Base-by-base conservation (phyloP, 371 early-diverging fungal species). In the Gilbertella persicaria region DNA sequence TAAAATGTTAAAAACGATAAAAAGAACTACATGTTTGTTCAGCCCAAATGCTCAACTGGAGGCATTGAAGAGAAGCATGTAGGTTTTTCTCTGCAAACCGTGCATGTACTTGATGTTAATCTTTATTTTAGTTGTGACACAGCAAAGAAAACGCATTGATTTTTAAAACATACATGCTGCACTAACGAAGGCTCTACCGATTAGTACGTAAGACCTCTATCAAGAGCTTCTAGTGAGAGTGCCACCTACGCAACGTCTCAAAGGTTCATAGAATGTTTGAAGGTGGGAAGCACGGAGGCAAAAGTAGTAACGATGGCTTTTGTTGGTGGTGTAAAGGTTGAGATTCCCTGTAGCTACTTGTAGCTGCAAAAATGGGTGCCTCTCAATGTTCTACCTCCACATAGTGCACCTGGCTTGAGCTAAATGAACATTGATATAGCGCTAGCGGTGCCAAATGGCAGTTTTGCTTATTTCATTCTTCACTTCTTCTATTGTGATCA, bases 211-310 rank as follows among this genome's bases (percentile, higher is more conserved):
- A 47, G 48, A 24, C 36, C 36, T 36, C 37, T 47, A 13, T 7
- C 48, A 47, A 47, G 48, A 47, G 37, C 37, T 47, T 47, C 25
- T 47, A 47, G 48, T 47, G 48, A 37, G 48, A 47, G 36, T 37
- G 48, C 35, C 48, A 47, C 48, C 48, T 24, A 47, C 48, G 48
- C 25, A 20, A 37, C 48, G 25, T 36, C 48, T 37, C 37, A 47
- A 37, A 37, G 48, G 37, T 47, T 47, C 48, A 7, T 16, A 47
- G 36, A 47, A 47, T 47, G 48, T 47, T 37, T 47, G 37, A 47
- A 24, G 48, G 36, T 37, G 48, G 48, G 37, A 50, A 28, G 40
- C 13, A 50, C 29, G 29, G 50, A 40, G 28, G 40, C 38, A 47
- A 33, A 36, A 25, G 16, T 43, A 43, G 24, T 43, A 7, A 23